These are phyloP conservation scores for Aschersonia sp. DNA, from an alignment of 2,329 filamentous ascomycete genomes.

Conservation along the genomic window DNA sequence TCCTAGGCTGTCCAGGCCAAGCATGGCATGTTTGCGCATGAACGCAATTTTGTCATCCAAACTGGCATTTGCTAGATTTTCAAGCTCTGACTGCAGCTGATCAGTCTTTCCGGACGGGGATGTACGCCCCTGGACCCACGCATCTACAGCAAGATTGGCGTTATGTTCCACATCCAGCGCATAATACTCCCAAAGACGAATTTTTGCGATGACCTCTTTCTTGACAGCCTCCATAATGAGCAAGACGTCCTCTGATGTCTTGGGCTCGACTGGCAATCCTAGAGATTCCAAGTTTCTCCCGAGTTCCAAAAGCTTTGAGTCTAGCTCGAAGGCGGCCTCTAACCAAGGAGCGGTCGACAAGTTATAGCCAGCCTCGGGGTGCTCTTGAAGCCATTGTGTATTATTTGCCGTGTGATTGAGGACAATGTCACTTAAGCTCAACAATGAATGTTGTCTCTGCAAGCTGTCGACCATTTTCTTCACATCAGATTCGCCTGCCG, in stretches of 20 bases:
- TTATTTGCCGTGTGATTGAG: conserved; percentile 98
- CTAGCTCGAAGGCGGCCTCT: conserved; percentile 47
- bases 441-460: conserved; percentile 69
- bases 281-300: conserved; percentile 56
- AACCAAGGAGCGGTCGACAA: conserved; percentile 75
- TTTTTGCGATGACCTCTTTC: conserved; percentile 58
- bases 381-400: conserved; percentile 82
- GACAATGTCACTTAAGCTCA: conserved; percentile 90
- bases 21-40: conserved; percentile 54
- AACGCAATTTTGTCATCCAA: conserved; percentile 43
- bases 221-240: conserved; percentile 77
- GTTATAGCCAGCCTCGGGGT: conserved; percentile 94
- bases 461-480: conserved; percentile 63
- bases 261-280: conserved; percentile 63
- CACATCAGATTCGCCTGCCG: conserved; percentile 72
- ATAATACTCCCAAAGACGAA: conserved; percentile 90
- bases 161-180: conserved; percentile 65
- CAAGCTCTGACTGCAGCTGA: conserved; percentile 20
- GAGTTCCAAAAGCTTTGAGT: conserved; percentile 56
- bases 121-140: conserved; percentile 53
- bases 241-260: conserved; percentile 56
- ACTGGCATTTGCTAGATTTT: conserved; percentile 30
- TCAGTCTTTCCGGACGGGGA: conserved; percentile 33
- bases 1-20: conserved; percentile 60
- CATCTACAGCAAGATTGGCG: conserved; percentile 50